These are phyloP conservation scores for Coix lacrymajobi DNA, from an alignment of 176 grass and related monocot species.

Conservation along the genomic window DNA sequence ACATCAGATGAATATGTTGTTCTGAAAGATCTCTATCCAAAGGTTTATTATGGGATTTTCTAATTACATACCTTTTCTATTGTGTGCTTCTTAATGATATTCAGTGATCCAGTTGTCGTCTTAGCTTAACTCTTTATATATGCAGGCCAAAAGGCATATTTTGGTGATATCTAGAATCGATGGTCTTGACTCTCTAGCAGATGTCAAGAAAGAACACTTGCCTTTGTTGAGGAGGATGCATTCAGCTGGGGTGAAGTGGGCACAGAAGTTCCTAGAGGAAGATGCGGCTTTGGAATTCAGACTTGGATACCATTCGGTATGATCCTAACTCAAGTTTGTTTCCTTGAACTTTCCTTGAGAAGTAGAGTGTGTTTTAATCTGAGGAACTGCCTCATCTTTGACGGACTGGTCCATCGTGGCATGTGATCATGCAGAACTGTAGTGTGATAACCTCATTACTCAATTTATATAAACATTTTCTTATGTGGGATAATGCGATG, in stretches of 20 bases:
- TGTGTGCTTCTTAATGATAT: neutral
- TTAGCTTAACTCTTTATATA: slow-evolving; percentile 12
- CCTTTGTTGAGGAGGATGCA: slow-evolving; percentile 71
- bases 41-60: slow-evolving; percentile 40
- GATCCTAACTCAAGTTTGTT: neutral
- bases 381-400: neutral
- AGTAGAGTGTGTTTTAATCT: neutral
- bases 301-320: slow-evolving; percentile 85
- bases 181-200: slow-evolving; percentile 78
- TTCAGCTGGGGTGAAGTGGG: slow-evolving; percentile 65
- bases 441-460: neutral
- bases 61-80: neutral
- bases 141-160: slow-evolving; percentile 77
- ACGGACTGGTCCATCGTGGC: neutral
- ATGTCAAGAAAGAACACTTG: slow-evolving; percentile 63
- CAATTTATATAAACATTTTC: neutral
- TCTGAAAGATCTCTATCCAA: slow-evolving; percentile 76
- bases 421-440: neutral
- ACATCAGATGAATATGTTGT: slow-evolving; percentile 67
- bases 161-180: slow-evolving; percentile 70
- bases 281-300: slow-evolving; percentile 69
- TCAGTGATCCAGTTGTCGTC: neutral
- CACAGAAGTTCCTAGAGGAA: slow-evolving; percentile 54
- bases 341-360: neutral
- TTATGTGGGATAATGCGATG: neutral